Conservation (phyloP, 1,284 basidiomycete genomes). For the Xerocomus cyaneibrunnescens region DNA sequence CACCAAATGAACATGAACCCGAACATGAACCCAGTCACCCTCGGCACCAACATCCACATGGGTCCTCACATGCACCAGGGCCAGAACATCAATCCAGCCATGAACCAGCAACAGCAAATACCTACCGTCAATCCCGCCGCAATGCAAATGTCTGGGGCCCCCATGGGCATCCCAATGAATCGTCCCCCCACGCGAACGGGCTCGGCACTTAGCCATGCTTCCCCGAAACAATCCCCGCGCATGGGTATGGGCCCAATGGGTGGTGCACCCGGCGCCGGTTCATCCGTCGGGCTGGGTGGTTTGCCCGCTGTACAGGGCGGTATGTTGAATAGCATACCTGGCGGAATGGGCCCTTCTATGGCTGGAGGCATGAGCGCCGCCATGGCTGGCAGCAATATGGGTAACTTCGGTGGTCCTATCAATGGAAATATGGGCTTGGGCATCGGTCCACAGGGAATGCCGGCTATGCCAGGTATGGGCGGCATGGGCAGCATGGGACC, state of each 20-base stretch:
- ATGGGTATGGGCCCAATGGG: constrained; percentile 19
- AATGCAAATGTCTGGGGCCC: constrained; percentile 17
- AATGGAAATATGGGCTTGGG: constrained; percentile 21
- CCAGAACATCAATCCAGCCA: constrained; percentile 14
- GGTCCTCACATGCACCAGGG: constrained; percentile 14
- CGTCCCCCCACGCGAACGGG: constrained; percentile 33
- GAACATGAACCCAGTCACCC: constrained; percentile 18
- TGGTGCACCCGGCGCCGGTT: not conserved
- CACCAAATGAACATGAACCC: constrained; percentile 28
- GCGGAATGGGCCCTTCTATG: constrained; percentile 11
- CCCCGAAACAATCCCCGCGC: constrained; percentile 33
- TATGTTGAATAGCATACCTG: constrained; percentile 16
- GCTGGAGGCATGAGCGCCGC: constrained; percentile 10
- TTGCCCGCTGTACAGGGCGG: constrained; percentile 10
- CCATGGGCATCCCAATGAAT: constrained; percentile 25
- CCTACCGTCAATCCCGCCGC: constrained; percentile 10
- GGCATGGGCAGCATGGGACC: constrained; percentile 20
- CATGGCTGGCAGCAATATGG: constrained; percentile 15
- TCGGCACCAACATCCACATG: constrained; percentile 12
- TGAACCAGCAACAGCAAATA: constrained; percentile 19
- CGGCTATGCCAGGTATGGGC: constrained; percentile 16
- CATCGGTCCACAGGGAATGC: constrained; percentile 23
- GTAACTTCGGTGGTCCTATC: constrained; percentile 9
- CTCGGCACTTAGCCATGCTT: constrained; percentile 26
- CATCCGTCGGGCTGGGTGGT: constrained; percentile 8